These are phyloP conservation scores for Fusarium marasasianum DNA, from an alignment of 2,329 filamentous ascomycete species.

Conservation along the genomic window DNA sequence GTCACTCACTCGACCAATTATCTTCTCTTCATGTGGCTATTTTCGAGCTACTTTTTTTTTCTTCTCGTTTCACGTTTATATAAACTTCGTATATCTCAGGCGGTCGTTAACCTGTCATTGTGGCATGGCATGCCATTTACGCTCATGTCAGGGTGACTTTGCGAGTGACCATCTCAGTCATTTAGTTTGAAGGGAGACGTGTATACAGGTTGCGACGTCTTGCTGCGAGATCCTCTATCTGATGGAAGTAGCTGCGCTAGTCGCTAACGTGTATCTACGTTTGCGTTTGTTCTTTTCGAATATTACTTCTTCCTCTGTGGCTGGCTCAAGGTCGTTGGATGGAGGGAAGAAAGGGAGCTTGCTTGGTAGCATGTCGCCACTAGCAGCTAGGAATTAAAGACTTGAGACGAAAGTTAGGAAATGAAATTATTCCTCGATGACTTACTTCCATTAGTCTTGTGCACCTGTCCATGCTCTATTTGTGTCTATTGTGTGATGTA, in stretches of 20 bases:
- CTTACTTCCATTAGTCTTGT: background rate
- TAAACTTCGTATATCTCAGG: constrained; percentile 37
- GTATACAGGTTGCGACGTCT: constrained; percentile 28
- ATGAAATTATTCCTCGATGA: constrained; percentile 38
- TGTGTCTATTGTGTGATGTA: background rate
- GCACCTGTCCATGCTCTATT: background rate
- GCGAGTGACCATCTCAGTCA: constrained; percentile 9
- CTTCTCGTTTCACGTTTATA: constrained; percentile 38
- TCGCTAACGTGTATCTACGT: constrained; percentile 45
- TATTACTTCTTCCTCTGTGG: constrained; percentile 34
- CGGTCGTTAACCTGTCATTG: constrained; percentile 21
- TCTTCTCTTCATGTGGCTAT: constrained; percentile 25
- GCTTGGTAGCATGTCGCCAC: constrained; percentile 5
- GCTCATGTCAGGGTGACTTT: constrained; percentile 20
- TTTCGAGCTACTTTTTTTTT: constrained; percentile 27
- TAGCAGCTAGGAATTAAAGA: constrained; percentile 35
- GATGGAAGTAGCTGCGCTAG: constrained; percentile 33
- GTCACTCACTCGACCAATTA: constrained; percentile 37
- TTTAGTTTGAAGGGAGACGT: constrained; percentile 7
- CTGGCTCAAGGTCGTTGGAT: constrained; percentile 39
- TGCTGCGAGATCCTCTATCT: constrained; percentile 13
- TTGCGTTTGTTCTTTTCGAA: constrained; percentile 37
- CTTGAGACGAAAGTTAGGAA: constrained; percentile 40
- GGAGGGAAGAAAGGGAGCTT: constrained; percentile 26
- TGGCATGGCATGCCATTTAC: constrained; percentile 31